Conservation (phyloP, 2,329 filamentous ascomycete species). For the Bipolaris oryzae region DNA sequence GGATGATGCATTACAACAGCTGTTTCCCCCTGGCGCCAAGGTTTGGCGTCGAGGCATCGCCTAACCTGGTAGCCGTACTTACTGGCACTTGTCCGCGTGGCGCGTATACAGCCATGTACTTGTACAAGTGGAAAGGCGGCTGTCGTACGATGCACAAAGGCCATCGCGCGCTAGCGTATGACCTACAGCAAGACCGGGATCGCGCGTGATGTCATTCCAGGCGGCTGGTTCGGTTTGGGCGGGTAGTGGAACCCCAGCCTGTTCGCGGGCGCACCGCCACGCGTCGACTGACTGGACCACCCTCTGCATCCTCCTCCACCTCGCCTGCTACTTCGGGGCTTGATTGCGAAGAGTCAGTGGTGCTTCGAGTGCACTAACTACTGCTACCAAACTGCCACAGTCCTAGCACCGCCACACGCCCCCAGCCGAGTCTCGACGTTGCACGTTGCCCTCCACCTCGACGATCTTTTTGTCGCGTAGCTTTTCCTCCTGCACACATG, state of each 20-base stretch:
- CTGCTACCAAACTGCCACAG: no score
- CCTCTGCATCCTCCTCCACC: not conserved
- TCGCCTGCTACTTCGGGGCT: not conserved
- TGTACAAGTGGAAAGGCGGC: not conserved
- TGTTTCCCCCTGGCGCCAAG: not conserved
- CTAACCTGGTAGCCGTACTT: not conserved
- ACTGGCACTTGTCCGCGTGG: no score
- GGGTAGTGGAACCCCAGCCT: conserved; percentile 10
- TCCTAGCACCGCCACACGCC: conserved; percentile 7
- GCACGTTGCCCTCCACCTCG: not conserved
- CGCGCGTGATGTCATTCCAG: conserved; percentile 15
- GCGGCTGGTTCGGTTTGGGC: conserved; percentile 11
- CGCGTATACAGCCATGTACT: no score
- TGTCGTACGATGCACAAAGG: not conserved
- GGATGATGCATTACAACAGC: not conserved
- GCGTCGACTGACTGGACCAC: not conserved
- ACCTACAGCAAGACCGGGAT: conserved; percentile 3
- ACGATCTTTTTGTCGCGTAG: not conserved
- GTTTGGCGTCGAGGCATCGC: not conserved
- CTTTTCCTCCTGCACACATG: not conserved
- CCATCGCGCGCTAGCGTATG: conserved; percentile 9
- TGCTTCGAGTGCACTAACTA: no score
- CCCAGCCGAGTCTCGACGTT: not conserved
- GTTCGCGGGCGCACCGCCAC: conserved; percentile 4
- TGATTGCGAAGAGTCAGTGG: conserved; percentile 1